phyloP scores from a whole-genome alignment of 2,329 filamentous ascomycete species.

The Fusarium robinianum region DNA sequence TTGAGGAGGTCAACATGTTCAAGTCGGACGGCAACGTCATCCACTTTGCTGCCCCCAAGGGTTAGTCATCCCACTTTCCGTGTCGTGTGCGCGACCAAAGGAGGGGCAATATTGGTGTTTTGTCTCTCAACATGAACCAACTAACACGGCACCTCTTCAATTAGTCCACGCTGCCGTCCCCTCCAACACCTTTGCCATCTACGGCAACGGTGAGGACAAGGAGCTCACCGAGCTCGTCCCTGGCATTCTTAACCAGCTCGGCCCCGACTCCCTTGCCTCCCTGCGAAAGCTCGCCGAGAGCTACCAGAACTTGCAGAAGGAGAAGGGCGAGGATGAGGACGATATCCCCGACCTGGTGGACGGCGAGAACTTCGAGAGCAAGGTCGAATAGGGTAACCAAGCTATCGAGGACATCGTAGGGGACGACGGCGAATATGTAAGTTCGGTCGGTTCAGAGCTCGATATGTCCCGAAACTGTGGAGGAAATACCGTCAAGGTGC shows the following conservation, averaged over 20 bases:
- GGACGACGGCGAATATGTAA: conserved; percentile 35
- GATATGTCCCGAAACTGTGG: conserved; percentile 29
- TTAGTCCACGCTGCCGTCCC: conserved; percentile 95
- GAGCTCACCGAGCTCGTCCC: conserved; percentile 99
- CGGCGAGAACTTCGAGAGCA: conserved; percentile 97
- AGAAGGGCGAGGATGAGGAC: conserved; percentile 83
- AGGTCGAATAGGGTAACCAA: conserved; percentile 75
- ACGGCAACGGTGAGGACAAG: conserved; percentile 98
- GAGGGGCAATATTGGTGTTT: conserved; percentile 13
- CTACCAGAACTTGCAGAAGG: conserved; percentile 99
- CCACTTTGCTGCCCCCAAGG: conserved; percentile 97
- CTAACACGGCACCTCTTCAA: conserved; percentile 16
- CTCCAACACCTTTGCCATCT: conserved; percentile 99
- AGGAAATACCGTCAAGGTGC: conserved; percentile 35
- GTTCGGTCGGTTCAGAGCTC: conserved; percentile 32
- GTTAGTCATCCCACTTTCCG: conserved; percentile 59
- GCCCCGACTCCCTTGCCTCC: conserved; percentile 94
- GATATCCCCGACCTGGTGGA: conserved; percentile 97
- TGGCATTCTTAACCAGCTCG: conserved; percentile 99
- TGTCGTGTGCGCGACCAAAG: conserved; percentile 15
- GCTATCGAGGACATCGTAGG: conserved; percentile 29
- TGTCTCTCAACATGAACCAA: conserved; percentile 26
- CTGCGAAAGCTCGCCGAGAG: conserved; percentile 98
- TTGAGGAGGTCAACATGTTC: conserved; percentile 99
- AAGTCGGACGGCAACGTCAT: conserved; percentile 99